Evolutionary conservation across 2,329 filamentous ascomycete species (phyloP).

Genomic region (Fusarium scirpi): DNA sequence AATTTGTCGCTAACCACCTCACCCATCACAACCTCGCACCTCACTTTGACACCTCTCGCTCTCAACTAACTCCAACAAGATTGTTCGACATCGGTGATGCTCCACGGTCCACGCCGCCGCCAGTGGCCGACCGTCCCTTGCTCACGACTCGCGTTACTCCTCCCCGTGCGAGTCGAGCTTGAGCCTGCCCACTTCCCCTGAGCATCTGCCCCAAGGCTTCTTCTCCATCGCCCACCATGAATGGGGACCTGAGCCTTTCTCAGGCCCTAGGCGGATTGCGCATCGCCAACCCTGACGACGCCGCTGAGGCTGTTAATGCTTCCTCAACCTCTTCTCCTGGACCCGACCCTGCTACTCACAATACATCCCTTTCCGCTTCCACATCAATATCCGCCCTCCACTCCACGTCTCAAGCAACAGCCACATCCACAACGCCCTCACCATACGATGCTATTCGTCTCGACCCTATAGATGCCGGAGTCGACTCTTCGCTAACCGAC

Average conservation of each 20-base stretch:
- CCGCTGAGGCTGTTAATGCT: constrained; percentile 54
- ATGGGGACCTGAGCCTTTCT: constrained; percentile 91
- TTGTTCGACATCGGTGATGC: constrained; percentile 45
- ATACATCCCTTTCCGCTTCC: constrained; percentile 28
- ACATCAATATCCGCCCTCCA: constrained; percentile 32
- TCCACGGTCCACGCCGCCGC: constrained; percentile 43
- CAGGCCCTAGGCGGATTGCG: constrained; percentile 92
- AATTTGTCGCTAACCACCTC: constrained; percentile 38
- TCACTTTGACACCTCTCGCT: constrained; percentile 2
- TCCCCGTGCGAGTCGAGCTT: constrained; percentile 36
- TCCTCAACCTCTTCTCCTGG: constrained; percentile 44
- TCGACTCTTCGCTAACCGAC: constrained; percentile 40
- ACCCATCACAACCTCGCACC: constrained; percentile 8
- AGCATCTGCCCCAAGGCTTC: constrained; percentile 41
- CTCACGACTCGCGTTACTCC: constrained; percentile 41
- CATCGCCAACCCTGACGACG: constrained; percentile 95
- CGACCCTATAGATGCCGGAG: constrained; percentile 40
- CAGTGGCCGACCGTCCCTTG: constrained; percentile 45
- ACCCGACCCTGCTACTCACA: constrained; percentile 24
- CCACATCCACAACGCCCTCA: constrained; percentile 33
- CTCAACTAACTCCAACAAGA: constrained; percentile 24
- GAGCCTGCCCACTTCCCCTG: constrained; percentile 42
- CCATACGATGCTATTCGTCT: constrained; percentile 43
- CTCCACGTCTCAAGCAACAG: constrained; percentile 35
- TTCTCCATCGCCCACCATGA: constrained; percentile 70